phyloP scores from a whole-genome alignment of 768 basidiomycete genomes.

The Tylopilus vinaceipallidus region DNA sequence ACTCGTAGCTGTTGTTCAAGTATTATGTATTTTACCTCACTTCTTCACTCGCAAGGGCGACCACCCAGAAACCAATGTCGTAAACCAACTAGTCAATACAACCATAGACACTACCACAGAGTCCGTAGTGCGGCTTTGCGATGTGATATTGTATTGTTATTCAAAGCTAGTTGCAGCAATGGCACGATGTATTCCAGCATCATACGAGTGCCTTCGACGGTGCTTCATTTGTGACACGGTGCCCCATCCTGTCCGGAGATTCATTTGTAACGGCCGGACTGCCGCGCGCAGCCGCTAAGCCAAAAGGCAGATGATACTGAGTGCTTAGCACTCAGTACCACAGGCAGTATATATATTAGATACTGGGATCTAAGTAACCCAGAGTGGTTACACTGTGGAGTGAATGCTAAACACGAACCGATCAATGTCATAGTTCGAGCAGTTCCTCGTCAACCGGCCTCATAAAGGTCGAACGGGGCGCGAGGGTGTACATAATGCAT shows the following conservation, averaged over 20 bases:
- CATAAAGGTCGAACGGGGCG: no score
- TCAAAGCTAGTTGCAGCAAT: constrained; percentile 29
- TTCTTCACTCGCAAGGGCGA: constrained; percentile 31
- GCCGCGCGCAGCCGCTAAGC: no score
- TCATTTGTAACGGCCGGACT: no score
- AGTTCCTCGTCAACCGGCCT: no score
- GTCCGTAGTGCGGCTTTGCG: constrained; percentile 36
- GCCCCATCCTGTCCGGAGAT: constrained; percentile 39
- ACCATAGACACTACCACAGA: constrained; percentile 39
- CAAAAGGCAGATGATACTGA: no score
- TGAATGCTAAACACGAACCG: no score
- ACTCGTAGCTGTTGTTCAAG: not conserved
- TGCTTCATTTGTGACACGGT: constrained; percentile 45
- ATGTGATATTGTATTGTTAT: not conserved
- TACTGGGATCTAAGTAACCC: no score
- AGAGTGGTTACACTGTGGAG: no score
- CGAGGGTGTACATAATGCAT: no score
- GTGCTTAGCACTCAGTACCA: no score
- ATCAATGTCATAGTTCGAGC: no score
- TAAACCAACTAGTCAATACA: constrained; percentile 36
- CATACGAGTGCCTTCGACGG: constrained; percentile 46
- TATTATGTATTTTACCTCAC: not conserved
- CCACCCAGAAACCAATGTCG: constrained; percentile 41
- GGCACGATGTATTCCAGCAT: constrained; percentile 49
- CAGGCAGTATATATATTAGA: no score